Conservation (phyloP, 257 asterid species). For the Solanum chilense region DNA sequence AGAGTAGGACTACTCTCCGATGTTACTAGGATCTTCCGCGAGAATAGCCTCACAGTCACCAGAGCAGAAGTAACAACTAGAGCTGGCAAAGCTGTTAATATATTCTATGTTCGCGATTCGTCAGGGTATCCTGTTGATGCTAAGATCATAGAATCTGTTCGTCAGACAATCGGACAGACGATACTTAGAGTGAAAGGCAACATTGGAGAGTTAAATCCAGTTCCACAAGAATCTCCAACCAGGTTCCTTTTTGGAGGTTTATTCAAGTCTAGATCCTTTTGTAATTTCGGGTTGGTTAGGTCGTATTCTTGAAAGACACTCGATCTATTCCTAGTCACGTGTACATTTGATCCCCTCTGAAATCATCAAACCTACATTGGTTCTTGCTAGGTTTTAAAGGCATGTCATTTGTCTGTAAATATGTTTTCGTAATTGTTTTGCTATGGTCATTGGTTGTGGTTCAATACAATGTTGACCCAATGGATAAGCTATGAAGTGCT, state of each 20-base stretch:
- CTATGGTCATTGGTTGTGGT: neutral
- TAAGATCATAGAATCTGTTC: constrained; percentile 39
- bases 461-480: neutral
- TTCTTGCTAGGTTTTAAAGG: neutral
- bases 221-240: constrained; percentile 35
- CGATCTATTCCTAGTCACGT: neutral
- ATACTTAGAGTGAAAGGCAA: constrained; percentile 45
- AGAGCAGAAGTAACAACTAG: constrained; percentile 64
- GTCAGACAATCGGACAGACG: constrained; percentile 43
- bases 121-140: constrained; percentile 37
- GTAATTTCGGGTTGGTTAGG: constrained; percentile 55
- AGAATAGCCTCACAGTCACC: constrained; percentile 45
- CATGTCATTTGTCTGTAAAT: constrained; percentile 4
- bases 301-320: constrained; percentile 31
- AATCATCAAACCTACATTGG: neutral
- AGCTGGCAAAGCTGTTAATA: constrained; percentile 39
- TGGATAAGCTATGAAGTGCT: neutral
- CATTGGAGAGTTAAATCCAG: constrained; percentile 9
- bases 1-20: constrained; percentile 52
- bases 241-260: constrained; percentile 54
- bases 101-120: constrained; percentile 50
- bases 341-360: neutral
- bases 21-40: constrained; percentile 57
- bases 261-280: constrained; percentile 71
- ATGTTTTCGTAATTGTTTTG: neutral